Base-by-base conservation (phyloP, 2,329 filamentous ascomycete genomes). In the Phoma herbarum region DNA sequence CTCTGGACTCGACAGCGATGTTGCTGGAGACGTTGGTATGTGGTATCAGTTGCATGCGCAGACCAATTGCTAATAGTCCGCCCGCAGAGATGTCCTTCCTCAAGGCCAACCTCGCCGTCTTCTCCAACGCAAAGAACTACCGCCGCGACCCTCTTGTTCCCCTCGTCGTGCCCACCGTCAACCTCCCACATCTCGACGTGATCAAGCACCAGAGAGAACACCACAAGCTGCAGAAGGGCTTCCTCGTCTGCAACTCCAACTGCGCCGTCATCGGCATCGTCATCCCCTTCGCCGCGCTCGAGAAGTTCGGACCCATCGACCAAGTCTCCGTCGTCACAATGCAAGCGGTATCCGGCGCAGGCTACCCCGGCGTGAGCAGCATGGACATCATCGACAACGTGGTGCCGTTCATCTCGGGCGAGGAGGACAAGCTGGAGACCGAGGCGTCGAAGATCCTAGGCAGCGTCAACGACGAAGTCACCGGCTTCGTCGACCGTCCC, bases 81-180 rank as follows among this genome's bases (percentile, higher is more conserved):
- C 25, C 1, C 4, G 60, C 56, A 71, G 93, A 98, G 79, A 91
- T 91, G 86, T 91, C 91, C 68, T 98, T 98, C 78, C 85, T 96
- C 73, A 90, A 90, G 75, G 89, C 92, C 61, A 89, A 97, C 73
- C 87, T 97, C 50, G 88, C 92, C 71, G 90, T 97, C 76, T 98
- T 99, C 83, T 97, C 93, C 71, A 99, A 98, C 79, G 93, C 95
- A 50, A 97, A 97, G 81, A 98, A 97, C 86, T 92, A 97, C 85
- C 90, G 95, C 70, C 90, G 90, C 75, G 89, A 97, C 76, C 92
- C 93, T 20, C 83, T 94, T 47, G 93, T 97, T 2, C 95, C 95
- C 11, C 88, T 98, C 73, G 91, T 98, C 64, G 93, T 98, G 9
- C 95, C 95, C 1, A 97, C 93, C 20, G 93, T 98, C 77, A 98